Conservation (phyloP, 2,329 filamentous ascomycete genomes). For the Colletotrichum theobromicola region DNA sequence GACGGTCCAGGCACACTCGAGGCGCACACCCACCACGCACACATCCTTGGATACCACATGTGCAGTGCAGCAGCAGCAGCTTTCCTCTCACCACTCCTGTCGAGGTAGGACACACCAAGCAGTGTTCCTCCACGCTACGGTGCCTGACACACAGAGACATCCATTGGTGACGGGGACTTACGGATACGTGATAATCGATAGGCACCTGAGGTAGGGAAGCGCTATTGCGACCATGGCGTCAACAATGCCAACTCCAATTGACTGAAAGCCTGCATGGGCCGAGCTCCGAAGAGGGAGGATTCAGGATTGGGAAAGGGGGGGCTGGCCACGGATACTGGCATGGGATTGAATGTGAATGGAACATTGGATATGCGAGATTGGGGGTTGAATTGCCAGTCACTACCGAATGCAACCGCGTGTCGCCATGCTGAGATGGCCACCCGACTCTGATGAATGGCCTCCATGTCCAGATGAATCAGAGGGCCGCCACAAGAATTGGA, state of each 20-base stretch:
- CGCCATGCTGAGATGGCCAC: not conserved
- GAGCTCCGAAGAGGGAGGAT: not conserved
- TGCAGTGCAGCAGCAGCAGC: not conserved
- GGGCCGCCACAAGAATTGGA: not conserved
- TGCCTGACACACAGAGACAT: too few species aligned
- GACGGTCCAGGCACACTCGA: conserved; percentile 3
- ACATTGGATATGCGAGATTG: not conserved
- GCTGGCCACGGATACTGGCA: not conserved
- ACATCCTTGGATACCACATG: not conserved
- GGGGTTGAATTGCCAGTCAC: not conserved
- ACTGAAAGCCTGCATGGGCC: not conserved
- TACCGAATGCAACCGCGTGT: not conserved
- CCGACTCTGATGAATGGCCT: not conserved
- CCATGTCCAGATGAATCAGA: not conserved
- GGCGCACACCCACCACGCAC: not conserved
- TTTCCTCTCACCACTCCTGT: not conserved
- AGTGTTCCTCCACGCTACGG: too few species aligned
- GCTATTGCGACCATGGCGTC: not conserved
- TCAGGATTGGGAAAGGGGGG: not conserved
- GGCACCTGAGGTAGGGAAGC: not conserved
- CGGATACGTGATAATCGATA: not conserved
- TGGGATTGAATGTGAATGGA: not conserved
- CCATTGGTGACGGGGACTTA: not conserved
- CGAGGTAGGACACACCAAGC: not conserved
- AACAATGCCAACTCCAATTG: not conserved